Base-by-base conservation (phyloP, 1,284 basidiomycete species). In the Heterobasidion annosum region DNA sequence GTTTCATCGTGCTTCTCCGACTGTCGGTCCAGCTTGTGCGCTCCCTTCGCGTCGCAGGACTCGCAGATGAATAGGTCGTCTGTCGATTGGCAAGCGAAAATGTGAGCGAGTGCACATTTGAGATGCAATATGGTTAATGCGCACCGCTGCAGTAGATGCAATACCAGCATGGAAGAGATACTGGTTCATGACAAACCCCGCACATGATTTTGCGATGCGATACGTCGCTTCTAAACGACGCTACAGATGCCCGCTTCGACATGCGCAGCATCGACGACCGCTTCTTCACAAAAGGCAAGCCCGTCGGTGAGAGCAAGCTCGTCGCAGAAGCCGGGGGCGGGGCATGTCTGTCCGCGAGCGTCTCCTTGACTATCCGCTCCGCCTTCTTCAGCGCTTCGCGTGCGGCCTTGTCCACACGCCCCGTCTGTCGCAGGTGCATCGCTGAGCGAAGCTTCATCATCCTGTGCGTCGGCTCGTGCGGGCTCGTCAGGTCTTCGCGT, bases 71-170 rank as follows among this genome's bases (percentile, higher is more conserved):
- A 58, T 34, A 57, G 50, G 25, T 57, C n/a, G 8, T 55, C 57
- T 58, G 15, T n/a, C 1, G 35, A 19, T 25, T 3, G 25, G 1
- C 18, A 8, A 6, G 1, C 7, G 32, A 34, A n/a, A 51, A 40
- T 13, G 16, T 15, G 13, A 8, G 9, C 16, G 32, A 15, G 4
- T 12, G 16, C 8, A 34, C 2, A 12, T 8, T 1, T 2, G 47
- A 34, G 9, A 8, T 5, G 15, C 16, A 5, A 5, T 40, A 34
- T 16, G 15, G 13, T 59, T 40, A 25, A 13, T 13, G 16, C 40
- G 40, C 16, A 64, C 63, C 62, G 40, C 34, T 12, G 45, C 62
- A 64, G n/a, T 56, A 48, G 2, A 54, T 45, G 43, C 62, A 64
- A 32, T 58, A 52, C 60, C 62, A 63, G 35, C 56, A 61, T 1